Evolutionary conservation across 108 stramenopile species (phyloP).

Genomic region (Poteriospumella lacustris): DNA sequence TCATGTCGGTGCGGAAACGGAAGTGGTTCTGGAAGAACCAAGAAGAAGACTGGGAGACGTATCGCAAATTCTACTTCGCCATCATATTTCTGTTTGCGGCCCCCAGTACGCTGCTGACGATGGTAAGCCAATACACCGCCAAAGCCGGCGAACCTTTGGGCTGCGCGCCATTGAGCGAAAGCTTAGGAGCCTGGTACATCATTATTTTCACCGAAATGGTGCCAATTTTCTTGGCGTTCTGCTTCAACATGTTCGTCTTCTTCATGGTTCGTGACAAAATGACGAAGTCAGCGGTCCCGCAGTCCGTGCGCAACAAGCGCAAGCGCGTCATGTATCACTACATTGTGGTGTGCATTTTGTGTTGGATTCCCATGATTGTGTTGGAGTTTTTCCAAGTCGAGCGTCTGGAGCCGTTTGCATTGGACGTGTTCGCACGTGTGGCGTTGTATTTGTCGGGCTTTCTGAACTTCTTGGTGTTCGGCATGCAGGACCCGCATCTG

Average conservation of each 20-base stretch:
- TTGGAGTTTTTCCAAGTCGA: neutral
- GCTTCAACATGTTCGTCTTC: conserved; percentile 1
- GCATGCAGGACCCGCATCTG: conserved; percentile 26
- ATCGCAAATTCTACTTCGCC: neutral
- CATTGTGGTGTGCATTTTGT: conserved; percentile 14
- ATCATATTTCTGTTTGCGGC: neutral
- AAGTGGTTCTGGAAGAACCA: conserved; percentile 5
- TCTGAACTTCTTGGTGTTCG: conserved; percentile 25
- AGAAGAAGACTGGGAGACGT: neutral
- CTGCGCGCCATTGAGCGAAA: neutral
- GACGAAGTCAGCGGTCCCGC: conserved; percentile 6
- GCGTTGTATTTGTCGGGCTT: conserved; percentile 19
- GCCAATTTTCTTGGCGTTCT: conserved; percentile 6
- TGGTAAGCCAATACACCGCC: neutral
- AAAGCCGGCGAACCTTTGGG: neutral
- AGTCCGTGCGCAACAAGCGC: neutral
- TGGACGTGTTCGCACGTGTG: neutral
- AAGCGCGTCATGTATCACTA: conserved; percentile 30
- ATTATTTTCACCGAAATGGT: conserved; percentile 20
- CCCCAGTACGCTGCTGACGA: neutral
- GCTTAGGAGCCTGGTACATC: conserved; percentile 4
- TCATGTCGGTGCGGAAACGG: conserved; percentile 1
- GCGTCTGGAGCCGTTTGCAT: neutral
- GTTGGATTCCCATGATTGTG: conserved; percentile 21
- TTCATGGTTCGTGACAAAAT: conserved; percentile 4